Evolutionary conservation across 345 rosid genomes (phyloP).

Genomic region (Gossypium australe): DNA sequence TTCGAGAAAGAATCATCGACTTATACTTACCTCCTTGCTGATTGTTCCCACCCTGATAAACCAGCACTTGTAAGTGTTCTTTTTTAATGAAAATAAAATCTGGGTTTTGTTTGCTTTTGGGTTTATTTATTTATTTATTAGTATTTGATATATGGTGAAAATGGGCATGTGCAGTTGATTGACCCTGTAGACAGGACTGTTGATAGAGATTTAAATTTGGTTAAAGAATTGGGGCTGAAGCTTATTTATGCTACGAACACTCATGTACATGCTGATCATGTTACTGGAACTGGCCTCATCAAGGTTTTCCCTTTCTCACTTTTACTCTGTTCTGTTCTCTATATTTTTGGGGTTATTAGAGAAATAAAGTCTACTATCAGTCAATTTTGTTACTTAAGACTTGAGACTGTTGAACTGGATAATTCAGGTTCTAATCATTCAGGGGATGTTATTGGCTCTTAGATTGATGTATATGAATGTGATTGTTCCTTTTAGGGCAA

Average conservation of each 20-base stretch:
- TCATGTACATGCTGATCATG: conserved; percentile 97
- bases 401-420: background rate
- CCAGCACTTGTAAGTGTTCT: conserved; percentile 64
- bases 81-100: background rate
- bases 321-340: background rate
- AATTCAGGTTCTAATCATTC: background rate
- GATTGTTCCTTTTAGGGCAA: conserved; percentile 38
- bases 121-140: background rate
- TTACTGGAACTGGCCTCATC: conserved; percentile 82
- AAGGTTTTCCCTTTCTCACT: conserved; percentile 39
- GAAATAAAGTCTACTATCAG: background rate
- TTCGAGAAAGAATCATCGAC: conserved; percentile 92
- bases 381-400: background rate
- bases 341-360: background rate
- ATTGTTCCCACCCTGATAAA: conserved; percentile 65
- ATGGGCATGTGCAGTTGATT: conserved; percentile 54
- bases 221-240: conserved; percentile 70
- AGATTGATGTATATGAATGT: background rate
- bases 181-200: conserved; percentile 92
- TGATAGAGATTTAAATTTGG: conserved; percentile 70
- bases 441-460: conserved; percentile 1
- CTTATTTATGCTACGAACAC: conserved; percentile 83
- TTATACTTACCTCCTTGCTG: conserved; percentile 89
- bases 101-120: background rate
- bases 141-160: background rate